Percentiles rank a stretch among this genome's conserved stretches.
These are phyloP conservation scores for Paramecium pentaurelia DNA, from an alignment of 73 alveolate species.

Conservation along the genomic window DNA sequence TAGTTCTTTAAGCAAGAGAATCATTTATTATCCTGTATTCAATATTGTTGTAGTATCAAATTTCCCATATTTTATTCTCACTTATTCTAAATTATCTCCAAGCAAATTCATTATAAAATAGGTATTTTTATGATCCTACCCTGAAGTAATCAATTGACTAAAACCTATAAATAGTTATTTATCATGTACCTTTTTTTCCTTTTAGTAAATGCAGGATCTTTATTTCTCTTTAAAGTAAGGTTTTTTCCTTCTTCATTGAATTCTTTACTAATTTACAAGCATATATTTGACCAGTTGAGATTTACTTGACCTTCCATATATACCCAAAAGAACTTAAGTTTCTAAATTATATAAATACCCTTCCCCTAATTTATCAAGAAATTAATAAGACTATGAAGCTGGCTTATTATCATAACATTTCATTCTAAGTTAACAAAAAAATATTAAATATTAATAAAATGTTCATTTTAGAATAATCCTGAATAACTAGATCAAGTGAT, in stretches of 20 bases:
- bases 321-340: conserved; percentile 17
- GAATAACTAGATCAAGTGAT: neutral
- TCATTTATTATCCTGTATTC: conserved; percentile 42
- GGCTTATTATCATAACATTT: conserved; percentile 1
- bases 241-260: conserved; percentile 31
- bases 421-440: neutral
- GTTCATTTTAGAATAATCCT: neutral
- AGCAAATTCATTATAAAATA: conserved; percentile 84
- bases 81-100: conserved; percentile 92
- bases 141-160: conserved; percentile 2
- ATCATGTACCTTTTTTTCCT: conserved; percentile 18
- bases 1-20: conserved; percentile 70
- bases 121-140: conserved; percentile 76
- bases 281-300: neutral
- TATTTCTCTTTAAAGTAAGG: conserved; percentile 13
- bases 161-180: neutral
- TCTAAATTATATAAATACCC: conserved; percentile 14
- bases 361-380: conserved; percentile 46
- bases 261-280: conserved; percentile 36
- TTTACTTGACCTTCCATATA: conserved; percentile 19
- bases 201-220: neutral
- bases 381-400: conserved; percentile 5
- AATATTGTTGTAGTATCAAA: neutral
- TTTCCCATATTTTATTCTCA: conserved; percentile 64
- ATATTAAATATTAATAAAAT: neutral